Conservation (phyloP, 192 early-diverging fungal species). For the Backusella morwellensis region DNA sequence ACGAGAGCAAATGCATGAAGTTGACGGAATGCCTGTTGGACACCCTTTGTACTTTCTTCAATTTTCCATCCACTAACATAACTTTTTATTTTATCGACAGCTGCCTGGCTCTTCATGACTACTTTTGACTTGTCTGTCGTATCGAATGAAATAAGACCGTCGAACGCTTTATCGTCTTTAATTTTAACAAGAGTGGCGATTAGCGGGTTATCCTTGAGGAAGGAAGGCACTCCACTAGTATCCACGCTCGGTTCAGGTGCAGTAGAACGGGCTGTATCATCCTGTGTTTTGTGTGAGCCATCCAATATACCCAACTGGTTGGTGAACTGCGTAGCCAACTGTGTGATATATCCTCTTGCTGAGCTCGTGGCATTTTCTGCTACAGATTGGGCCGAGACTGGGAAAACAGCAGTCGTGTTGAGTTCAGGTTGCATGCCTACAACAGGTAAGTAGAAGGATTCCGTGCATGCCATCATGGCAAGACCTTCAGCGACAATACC, state of each 20-base stretch:
- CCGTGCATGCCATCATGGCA: conserved; percentile 47
- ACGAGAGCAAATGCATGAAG: conserved; percentile 34
- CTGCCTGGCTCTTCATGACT: conserved; percentile 5
- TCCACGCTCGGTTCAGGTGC: not conserved
- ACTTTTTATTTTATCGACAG: conserved; percentile 15
- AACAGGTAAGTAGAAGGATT: conserved; percentile 17
- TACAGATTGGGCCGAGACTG: not conserved
- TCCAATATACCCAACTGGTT: not conserved
- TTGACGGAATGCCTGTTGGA: conserved; percentile 41
- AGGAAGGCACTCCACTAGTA: not conserved
- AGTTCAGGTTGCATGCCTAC: conserved; percentile 7
- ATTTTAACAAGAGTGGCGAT: conserved; percentile 35
- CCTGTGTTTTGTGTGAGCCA: not conserved
- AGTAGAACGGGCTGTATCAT: not conserved
- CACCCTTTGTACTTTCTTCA: conserved; percentile 23
- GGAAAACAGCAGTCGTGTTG: not conserved
- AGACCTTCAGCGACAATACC: conserved; percentile 52
- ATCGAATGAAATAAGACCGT: conserved; percentile 7
- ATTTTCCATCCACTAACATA: conserved; percentile 44
- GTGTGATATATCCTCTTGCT: not conserved
- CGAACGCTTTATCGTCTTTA: conserved; percentile 30
- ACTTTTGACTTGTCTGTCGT: conserved; percentile 1
- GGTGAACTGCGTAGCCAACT: not conserved
- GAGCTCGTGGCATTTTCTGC: not conserved
- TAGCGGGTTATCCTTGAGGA: conserved; percentile 15